Percentiles rank a stretch among this genome's conserved stretches.
These are phyloP conservation scores for Scortechinia acanthostroma DNA, from an alignment of 2,329 filamentous ascomycete species.

Conservation along the genomic window DNA sequence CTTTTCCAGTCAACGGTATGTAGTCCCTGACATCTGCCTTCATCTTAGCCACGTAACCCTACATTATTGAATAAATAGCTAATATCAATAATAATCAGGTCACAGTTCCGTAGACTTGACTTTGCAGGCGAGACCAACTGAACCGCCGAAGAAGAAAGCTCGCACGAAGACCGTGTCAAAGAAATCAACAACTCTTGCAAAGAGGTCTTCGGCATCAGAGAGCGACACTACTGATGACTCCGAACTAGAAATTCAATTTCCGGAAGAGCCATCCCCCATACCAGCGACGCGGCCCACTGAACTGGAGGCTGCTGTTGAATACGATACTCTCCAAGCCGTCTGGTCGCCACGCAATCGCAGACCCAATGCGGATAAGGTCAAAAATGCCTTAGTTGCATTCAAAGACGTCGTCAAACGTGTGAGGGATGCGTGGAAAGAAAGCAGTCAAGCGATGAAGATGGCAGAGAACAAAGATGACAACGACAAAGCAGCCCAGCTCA, in stretches of 20 bases:
- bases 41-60: no score
- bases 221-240: neutral
- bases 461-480: neutral
- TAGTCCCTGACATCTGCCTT: no score
- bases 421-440: neutral
- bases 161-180: no score
- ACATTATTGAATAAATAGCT: no score
- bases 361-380: neutral
- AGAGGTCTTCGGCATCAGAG: no score
- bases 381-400: neutral
- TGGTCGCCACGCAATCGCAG: neutral
- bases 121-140: no score
- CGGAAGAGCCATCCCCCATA: constrained; percentile 1
- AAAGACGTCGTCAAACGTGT: neutral
- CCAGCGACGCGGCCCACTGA: neutral
- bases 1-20: no score
- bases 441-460: neutral
- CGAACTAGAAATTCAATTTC: neutral
- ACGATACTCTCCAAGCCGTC: neutral
- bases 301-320: neutral
- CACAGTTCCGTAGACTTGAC: no score
- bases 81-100: no score
- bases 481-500: neutral
- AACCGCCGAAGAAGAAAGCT: no score
- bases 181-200: no score